Base-by-base conservation (phyloP, 1,139 yeast genomes). In the Yamadazyma jaroonii region DNA sequence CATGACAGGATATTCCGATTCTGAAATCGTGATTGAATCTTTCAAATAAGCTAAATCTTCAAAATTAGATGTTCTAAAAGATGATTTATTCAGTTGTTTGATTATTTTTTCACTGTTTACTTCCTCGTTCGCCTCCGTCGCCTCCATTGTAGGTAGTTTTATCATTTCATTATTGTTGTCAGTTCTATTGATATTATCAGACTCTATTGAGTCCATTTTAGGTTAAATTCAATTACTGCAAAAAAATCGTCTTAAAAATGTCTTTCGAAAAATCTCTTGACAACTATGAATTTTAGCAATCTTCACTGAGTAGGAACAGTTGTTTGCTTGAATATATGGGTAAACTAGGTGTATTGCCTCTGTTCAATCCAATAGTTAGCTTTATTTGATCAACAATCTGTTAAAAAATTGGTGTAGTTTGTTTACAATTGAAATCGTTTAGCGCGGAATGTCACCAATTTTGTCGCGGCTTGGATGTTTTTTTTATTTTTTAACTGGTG, bases 211-310 rank as follows among this genome's bases (percentile, higher is more conserved):
- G 24, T 26, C 35, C 35, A 32, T 32, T 32, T 32, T 32, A 8
- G 35, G 23, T 24, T 10, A 32, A 25, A 31, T 23, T 31, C 27
- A 31, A 31, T 23, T 31, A 31, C 33, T 31, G 33, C 33, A 31
- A 31, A 31, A 29, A 29, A 15, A 11, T 8, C 9, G 4, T 9
- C 11, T n/a, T 9, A 21, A 14, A 30, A 7, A 12, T n/a, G 13
- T 25, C 27, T 12, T 25, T 12, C 7, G 27, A n/a, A 5, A 4
- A 17, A 17, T 6, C 20, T 17, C 20, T 17, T 17, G 6, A 17
- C 20, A 17, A 17, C 20, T 17, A 17, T 4, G 6, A 17, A 17
- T 4, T 17, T 6, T 17, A 17, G 20, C 20, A 4, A 17, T 17
- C 6, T 17, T 17, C 6, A n/a, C n/a, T n/a, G n/a, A n/a, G n/a